Conservation (phyloP, 306 rosid species). For the Luffa acutangula region DNA sequence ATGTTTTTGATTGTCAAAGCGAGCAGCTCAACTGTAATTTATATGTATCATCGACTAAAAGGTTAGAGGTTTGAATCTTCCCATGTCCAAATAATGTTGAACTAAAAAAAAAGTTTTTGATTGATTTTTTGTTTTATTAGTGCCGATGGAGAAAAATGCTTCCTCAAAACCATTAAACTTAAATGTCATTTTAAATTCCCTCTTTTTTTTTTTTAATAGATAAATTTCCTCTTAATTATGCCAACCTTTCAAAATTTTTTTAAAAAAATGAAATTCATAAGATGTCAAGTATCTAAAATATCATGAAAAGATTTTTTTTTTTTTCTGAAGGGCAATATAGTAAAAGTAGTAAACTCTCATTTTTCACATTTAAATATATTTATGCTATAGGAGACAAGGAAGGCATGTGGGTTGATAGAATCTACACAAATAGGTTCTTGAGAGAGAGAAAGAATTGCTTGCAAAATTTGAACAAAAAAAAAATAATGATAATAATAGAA, state of each 20-base stretch:
- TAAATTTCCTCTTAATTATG: background rate
- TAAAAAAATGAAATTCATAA: background rate
- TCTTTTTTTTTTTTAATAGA: too few species aligned
- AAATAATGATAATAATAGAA: too few species aligned
- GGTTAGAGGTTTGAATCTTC: too few species aligned
- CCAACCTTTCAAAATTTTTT: background rate
- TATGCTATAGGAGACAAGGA: background rate
- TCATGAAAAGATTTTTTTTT: background rate
- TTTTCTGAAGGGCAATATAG: background rate
- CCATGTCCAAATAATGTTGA: too few species aligned
- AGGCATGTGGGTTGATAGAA: slow-evolving; percentile 1
- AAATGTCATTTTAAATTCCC: background rate
- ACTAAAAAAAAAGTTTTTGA: too few species aligned
- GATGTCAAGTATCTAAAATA: background rate
- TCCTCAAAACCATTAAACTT: background rate
- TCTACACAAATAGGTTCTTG: background rate
- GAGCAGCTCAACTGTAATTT: too few species aligned
- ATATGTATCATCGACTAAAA: too few species aligned
- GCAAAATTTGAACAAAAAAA: background rate
- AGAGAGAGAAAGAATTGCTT: background rate
- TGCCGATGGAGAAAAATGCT: too few species aligned
- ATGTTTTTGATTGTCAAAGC: too few species aligned
- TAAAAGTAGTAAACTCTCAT: background rate
- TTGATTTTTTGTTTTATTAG: too few species aligned
- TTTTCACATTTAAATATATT: background rate